Base-by-base conservation (phyloP, 805 yeast genomes). In the Torulaspora delbrueckii region DNA sequence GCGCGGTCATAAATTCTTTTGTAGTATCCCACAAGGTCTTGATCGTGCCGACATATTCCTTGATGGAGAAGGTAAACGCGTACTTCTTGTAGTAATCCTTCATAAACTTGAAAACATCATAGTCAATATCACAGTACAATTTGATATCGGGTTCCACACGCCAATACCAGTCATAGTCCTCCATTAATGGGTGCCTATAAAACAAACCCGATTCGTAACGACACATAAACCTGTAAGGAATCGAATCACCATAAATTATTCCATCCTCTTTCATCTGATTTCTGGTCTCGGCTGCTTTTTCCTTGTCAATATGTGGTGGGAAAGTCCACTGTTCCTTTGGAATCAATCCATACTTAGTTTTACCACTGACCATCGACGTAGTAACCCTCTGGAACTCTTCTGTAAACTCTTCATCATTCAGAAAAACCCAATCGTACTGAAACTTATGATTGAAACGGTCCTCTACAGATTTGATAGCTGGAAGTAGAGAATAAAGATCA, bases 401-500 rank as follows among this genome's bases (percentile, higher is more conserved):
- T 42, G 79, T 73, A 68, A 91, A 93, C 39, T 76, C 83, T 47
- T 82, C 88, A 63, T 91, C 96, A 66, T 91, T 91, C 57, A 91
- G 73, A 66, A 91, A 93, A 23, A 89, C 93, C 97, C 98, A 91
- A 57, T 95, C 97, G 62, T 91, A 91, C 52, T 85, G 75, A 69
- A 70, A 90, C 39, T 85, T 75, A 13, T 69, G 63, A 72, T 91
- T 91, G 74, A 93, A 91, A 52, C 96, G 74, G 65, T 89, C 97
- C 68, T 91, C 97, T 44, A 90, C 77, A 39, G 82, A 77, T 64
- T 86, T 75, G 49, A 86, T 84, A 6, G 95, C 80, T 26, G 71
- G 76, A 37, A 79, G 68, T 42, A 86, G 67, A 22, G 75, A 74
- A 68, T 77, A 73, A 46, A 86, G 64, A 61, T 86, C 96, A n/a